Base-by-base conservation (phyloP, 1,139 yeast species). In the Suhomyces chickasaworum region DNA sequence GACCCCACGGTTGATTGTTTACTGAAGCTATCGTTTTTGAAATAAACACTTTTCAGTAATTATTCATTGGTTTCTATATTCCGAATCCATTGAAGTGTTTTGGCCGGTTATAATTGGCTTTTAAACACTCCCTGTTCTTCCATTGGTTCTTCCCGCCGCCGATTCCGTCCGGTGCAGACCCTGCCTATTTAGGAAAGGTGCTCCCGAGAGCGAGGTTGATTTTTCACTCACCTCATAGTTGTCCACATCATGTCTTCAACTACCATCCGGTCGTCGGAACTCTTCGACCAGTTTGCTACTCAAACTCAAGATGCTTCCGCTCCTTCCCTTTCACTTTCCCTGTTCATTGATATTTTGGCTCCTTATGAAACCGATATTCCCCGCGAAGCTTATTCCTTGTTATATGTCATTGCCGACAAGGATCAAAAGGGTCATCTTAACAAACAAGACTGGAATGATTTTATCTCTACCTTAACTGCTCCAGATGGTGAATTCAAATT, bases 321-420 rank as follows among this genome's bases (percentile, higher is more conserved):
- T 9, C 49, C 54, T 34, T 54, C 57, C 16, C 64, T 71, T 44
- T 58, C 71, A 17, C 66, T 75, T 49, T 70, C 69, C 13, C 69
- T 68, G 50, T 75, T 75, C 50, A 64, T 69, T 37, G 61, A 71
- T 38, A 62, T 75, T 43, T 64, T 75, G 51, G 64, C 78, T 17
- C 80, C 80, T 10, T 73, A 72, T 53, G 67, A 69, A 36, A 59
- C 69, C 33, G 80, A 75, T 55, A 61, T 74, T 39, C 75, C 77
- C 10, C 66, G 61, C 44, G 66, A 67, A 41, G 60, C 77, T 7
- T 73, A 66, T 48, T 65, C 78, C 3, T 63, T 86, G 50, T 77
- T 86, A 45, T 86, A 83, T 58, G 71, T 84, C 45, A 76, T 85
- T 33, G 83, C 89, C 21, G 93, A 86, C 61, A 73, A 74, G 46